Base-by-base conservation (phyloP, 345 rosid genomes). In the Pseudoturritis turrita region DNA sequence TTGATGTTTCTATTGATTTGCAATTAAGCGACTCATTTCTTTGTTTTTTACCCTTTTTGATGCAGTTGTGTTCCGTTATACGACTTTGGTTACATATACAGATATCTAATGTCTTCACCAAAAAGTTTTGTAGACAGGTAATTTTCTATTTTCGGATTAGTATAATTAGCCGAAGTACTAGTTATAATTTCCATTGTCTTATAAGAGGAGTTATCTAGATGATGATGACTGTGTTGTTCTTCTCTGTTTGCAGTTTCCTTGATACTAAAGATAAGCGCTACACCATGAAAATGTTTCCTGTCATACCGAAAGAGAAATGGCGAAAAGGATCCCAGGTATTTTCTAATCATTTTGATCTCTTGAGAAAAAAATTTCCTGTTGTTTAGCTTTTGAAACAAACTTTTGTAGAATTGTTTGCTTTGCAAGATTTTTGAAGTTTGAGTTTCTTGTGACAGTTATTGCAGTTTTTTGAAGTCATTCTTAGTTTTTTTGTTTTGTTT, bases 51-150 rank as follows among this genome's bases (percentile, higher is more conserved):
- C 44, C 57, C 2, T 76, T 29, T 35, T 5, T 83, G 55, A 58
- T 81, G 86, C 93, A 95, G 99, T 66, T 95, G 99, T 72, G 93
- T 87, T 62, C 96, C 99, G 12, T 63, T 95, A 47, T 87, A 89
- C 83, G 88, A 88, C 74, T 94, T 94, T 77, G 84, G 87, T 83
- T 89, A 87, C 83, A 81, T 83, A 26, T 95, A 95, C 73, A 82
- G 45, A 71, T 95, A 95, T 66, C 23, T 91, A 78, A 82, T 89
- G 89, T 78, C 96, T 62, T 95, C 97, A 57, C 78, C 88, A 0
- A 83, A 78, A 82, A 95, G 99, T 79, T 95, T 91, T 43, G 88
- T 95, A 64, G 96, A 95, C 88, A 95, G 99, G 97, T 88, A 85
- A 80, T 75, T 82, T 79, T 78, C 56, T 49, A 71, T 74, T 62